These are phyloP conservation scores for Maudiozyma barnettii DNA, from an alignment of 805 yeast genomes.

Conservation along the genomic window DNA sequence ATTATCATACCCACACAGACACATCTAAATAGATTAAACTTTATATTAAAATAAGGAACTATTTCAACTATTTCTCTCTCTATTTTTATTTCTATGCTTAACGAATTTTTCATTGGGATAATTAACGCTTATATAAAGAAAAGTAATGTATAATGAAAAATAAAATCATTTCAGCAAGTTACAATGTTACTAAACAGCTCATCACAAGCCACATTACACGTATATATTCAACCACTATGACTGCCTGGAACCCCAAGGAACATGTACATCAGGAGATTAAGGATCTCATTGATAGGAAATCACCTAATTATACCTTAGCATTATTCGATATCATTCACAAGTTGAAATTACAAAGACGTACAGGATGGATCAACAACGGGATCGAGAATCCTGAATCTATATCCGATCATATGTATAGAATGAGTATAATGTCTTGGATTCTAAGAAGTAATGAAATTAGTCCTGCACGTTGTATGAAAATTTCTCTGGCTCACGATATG, in stretches of 20 bases:
- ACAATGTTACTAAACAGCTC: too few species aligned
- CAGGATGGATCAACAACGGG: constrained; percentile 83
- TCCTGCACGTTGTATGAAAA: constrained; percentile 63
- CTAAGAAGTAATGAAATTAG: constrained; percentile 43
- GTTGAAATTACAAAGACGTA: constrained; percentile 71
- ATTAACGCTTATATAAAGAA: too few species aligned
- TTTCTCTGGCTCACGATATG: constrained; percentile 85
- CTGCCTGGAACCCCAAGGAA: constrained; percentile 37
- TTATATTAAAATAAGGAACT: too few species aligned
- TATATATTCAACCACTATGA: not conserved
- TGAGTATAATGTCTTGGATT: constrained; percentile 74
- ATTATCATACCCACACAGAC: too few species aligned
- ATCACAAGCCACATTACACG: too few species aligned
- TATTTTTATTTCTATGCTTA: too few species aligned
- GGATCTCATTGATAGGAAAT: constrained; percentile 15
- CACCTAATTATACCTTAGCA: constrained; percentile 37
- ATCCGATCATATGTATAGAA: constrained; percentile 91
- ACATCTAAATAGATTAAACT: not conserved
- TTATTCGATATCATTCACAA: constrained; percentile 58
- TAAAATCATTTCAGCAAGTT: too few species aligned
- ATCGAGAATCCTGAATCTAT: constrained; percentile 47
- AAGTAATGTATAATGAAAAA: too few species aligned
- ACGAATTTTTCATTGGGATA: too few species aligned
- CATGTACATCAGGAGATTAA: constrained; percentile 35
- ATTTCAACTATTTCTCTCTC: too few species aligned